phyloP scores from a whole-genome alignment of 768 basidiomycete genomes.

The Lyophyllum shimeji region DNA sequence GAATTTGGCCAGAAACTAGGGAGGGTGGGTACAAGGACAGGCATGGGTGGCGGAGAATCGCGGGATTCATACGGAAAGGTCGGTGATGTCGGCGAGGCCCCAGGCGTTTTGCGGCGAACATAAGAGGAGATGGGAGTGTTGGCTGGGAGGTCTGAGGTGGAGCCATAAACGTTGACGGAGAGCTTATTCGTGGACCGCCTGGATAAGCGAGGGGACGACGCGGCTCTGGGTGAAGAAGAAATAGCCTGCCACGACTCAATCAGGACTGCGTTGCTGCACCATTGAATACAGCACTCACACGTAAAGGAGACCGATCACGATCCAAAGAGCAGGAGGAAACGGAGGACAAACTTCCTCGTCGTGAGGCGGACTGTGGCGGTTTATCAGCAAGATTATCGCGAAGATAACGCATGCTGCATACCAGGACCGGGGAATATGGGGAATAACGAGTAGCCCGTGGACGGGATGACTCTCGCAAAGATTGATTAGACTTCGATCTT shows the following conservation, averaged over 20 bases:
- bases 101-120: conserved; percentile 77
- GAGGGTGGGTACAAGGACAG: conserved; percentile 65
- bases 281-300: conserved; percentile 23
- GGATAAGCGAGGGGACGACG: conserved; percentile 42
- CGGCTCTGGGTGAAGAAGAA: conserved; percentile 37
- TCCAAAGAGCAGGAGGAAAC: conserved; percentile 39
- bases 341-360: conserved; percentile 49
- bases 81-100: conserved; percentile 67
- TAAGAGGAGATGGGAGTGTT: conserved; percentile 80
- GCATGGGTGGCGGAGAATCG: conserved; percentile 42
- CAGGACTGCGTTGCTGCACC: background rate
- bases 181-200: conserved; percentile 45
- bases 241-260: conserved; percentile 27
- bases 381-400: background rate
- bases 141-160: conserved; percentile 51
- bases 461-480: conserved; percentile 41
- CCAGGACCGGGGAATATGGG: conserved; percentile 45
- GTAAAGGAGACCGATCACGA: conserved; percentile 35
- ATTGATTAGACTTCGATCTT: conserved; percentile 45
- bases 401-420: conserved; percentile 24
- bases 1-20: conserved; percentile 52
- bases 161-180: conserved; percentile 47
- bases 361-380: conserved; percentile 33
- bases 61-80: conserved; percentile 52
- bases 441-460: conserved; percentile 43